A percentile compares a stretch with the other conserved stretches of the same genome.
phyloP scores from a whole-genome alignment of 441 rosid genomes.

The Daphne laureola region DNA sequence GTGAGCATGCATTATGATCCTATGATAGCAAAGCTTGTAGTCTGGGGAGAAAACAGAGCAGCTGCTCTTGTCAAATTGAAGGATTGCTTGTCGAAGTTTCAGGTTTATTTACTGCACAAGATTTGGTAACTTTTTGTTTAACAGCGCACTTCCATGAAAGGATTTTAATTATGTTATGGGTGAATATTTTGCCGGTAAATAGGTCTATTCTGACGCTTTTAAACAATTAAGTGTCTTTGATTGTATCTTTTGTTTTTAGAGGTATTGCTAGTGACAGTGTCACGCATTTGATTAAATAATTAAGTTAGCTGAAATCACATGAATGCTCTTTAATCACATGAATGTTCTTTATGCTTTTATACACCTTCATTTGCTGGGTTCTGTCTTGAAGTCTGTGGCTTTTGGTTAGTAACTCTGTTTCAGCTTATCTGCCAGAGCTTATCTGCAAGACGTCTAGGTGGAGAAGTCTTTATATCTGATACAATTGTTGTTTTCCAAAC shows the following conservation, averaged over 20 bases:
- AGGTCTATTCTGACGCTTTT: no score
- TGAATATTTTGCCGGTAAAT: neutral
- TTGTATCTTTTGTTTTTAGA: no score
- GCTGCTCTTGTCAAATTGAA: slow-evolving; percentile 82
- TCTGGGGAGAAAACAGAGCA: slow-evolving; percentile 77
- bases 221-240: no score
- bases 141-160: slow-evolving; percentile 1
- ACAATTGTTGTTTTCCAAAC: no score
- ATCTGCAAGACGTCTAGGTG: neutral
- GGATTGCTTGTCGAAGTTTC: slow-evolving; percentile 83
- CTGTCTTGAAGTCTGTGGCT: neutral
- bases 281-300: no score
- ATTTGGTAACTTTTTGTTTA: no score
- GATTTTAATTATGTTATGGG: neutral
- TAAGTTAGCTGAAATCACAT: neutral
- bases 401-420: slow-evolving; percentile 2
- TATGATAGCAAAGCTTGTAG: slow-evolving; percentile 98
- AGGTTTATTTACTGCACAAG: slow-evolving; percentile 31
- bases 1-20: slow-evolving; percentile 99
- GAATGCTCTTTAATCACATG: neutral
- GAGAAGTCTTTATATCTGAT: no score
- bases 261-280: no score
- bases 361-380: slow-evolving; percentile 5
- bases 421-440: slow-evolving; percentile 3
- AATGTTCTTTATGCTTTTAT: slow-evolving; percentile 4